Base-by-base conservation (phyloP, 345 rosid species). In the Isatis tinctoria region DNA sequence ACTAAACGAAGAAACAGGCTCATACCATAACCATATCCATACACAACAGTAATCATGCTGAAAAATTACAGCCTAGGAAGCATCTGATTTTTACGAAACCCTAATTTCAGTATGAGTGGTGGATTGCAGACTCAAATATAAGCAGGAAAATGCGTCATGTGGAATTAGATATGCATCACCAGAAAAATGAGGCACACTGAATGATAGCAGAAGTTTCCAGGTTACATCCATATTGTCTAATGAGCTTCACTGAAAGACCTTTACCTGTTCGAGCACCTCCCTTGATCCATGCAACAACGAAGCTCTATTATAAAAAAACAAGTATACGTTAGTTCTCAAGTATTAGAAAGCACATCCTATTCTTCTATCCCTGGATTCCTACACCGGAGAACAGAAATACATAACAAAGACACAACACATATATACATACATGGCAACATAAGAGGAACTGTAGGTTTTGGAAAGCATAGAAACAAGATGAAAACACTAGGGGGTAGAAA, bases 251-350 rank as follows among this genome's bases (percentile, higher is more conserved):
- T 40, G 20, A 35, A 74, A 36, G 43, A 37, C 18, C 40, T 70
- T 80, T 85, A 95, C 99, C 91, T 80, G 89, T 82, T 90, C 97
- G 54, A 90, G 87, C 59, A 67, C 78, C 85, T 88, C 98, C 78
- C 99, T 87, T 69, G 82, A 85, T 57, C 99, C 99, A 75, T 86
- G 99, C 83, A 95, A 40, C 78, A 90, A 74, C 12, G 98, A 87
- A 66, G 97, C 94, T 77, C 98, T 95, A 44, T 69, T 60, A 51
- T 74, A 82, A 79, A 24, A 67, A 83, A 52, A 65, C 60, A 70
- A 44, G 52, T n/a, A 48, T 13, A 49, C 8, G 45, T 70, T 62
- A 79, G 60, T 22, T 43, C 33, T 41, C 69, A 51, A 72, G 51
- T 47, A 70, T 56, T 37, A 47, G 20, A 70, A 57, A 70, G 27